Evolutionary conservation across 2,329 filamentous ascomycete genomes (phyloP), one percentile per base, ranked within the genome.

Genomic region (Hortaea werneckii): DNA sequence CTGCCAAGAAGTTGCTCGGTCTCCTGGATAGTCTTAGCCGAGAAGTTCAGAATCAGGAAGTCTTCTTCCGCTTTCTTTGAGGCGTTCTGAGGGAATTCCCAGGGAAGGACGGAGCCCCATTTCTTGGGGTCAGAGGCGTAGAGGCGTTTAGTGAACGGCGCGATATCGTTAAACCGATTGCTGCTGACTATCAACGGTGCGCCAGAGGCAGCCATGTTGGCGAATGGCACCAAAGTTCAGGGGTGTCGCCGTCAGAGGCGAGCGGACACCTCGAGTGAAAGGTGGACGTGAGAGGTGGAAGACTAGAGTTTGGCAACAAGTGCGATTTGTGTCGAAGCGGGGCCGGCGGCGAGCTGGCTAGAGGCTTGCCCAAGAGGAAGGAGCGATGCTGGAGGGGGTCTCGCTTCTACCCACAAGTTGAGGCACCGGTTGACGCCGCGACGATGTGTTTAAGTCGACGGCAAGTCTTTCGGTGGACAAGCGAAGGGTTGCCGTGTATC

Each of bases 41-140:
- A 48, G 47, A 65, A 65, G 30, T 46, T 52, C 5, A 41, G 26
- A 43, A 48, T 50, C 37, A 65, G 48, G 44, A 64, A 65, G 1
- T 41, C 46, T 29, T 65, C 58, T 32, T 65, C 60, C 50, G 65
- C 62, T 20, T 49, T 45, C 39, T 55, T 54, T 41, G 45, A 52
- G 34, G 50, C 56, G 8, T 50, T 38, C 20, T 53, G 54, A 5
- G 62, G 62, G 39, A 63, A 65, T 12, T 64, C 50, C 51, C 58
- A 60, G 9, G 59, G 60, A 41, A 63, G 53, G 39, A 64, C 53
- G 26, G 44, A 42, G 20, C 50, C 45, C 56, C 60, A 64, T 45
- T 53, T 54, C 26, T 51, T 30, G 4, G 41, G 41, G n/a, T 58
- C 52, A n/a, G 45, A 44, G 34, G 41, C 43, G 51, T 58, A 61